Percentiles rank a stretch among this genome's conserved stretches.
Evolutionary conservation across 805 yeast species (phyloP).

Genomic region (Candida broadrunensis): DNA sequence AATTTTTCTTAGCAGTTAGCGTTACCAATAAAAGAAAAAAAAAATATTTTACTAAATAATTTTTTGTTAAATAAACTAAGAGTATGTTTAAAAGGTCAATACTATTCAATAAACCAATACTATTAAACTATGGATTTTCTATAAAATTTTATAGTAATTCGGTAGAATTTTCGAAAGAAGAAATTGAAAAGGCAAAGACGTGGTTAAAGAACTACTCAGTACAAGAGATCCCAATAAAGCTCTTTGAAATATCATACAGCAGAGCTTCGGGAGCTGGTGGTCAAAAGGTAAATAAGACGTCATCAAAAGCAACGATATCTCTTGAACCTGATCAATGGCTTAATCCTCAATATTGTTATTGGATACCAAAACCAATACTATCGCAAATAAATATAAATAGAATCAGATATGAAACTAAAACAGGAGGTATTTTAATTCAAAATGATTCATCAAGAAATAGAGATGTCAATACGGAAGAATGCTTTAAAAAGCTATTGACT

Average conservation of each 20-base stretch:
- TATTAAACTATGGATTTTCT: too few species aligned
- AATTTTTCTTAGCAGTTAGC: too few species aligned
- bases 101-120: too few species aligned
- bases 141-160: too few species aligned
- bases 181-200: conserved; percentile 28
- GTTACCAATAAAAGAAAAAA: too few species aligned
- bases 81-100: too few species aligned
- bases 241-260: conserved; percentile 46
- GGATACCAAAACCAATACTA: conserved; percentile 59
- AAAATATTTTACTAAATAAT: too few species aligned
- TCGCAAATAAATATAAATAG: conserved; percentile 34
- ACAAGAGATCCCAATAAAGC: conserved; percentile 39
- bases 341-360: conserved; percentile 33
- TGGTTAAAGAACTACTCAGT: conserved; percentile 41
- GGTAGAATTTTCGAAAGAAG: conserved; percentile 15
- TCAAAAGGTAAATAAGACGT: conserved; percentile 76
- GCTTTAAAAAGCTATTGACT: conserved; percentile 55
- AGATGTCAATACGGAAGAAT: conserved; percentile 52
- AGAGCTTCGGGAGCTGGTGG: conserved; percentile 87
- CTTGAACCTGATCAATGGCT: conserved; percentile 44
- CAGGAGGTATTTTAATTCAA: conserved; percentile 56
- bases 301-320: conserved; percentile 63
- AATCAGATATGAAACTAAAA: conserved; percentile 54
- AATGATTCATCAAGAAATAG: conserved; percentile 60
- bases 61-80: neutral